Percentiles rank a stretch among this genome's conserved stretches.
Evolutionary conservation across 371 early-diverging fungal genomes (phyloP).

Genomic region (Lichtheimia ornata): DNA sequence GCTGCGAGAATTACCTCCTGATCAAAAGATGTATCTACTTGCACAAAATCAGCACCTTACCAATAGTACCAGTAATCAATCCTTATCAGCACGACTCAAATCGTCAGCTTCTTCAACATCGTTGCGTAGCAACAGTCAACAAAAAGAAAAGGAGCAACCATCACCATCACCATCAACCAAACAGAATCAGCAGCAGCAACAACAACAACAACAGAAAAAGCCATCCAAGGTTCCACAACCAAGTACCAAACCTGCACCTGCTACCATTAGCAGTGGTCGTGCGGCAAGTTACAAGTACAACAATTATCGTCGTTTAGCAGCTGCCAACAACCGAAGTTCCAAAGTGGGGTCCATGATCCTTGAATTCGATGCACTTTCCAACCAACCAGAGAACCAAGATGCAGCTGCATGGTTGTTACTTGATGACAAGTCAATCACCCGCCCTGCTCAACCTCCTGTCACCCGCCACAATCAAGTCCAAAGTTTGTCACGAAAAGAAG

Average conservation of each 20-base stretch:
- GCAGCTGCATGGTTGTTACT: constrained; percentile 42
- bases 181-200: constrained; percentile 4
- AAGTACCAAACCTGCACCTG: neutral
- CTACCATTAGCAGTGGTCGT: constrained; percentile 19
- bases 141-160: constrained; percentile 6
- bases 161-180: neutral
- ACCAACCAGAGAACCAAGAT: constrained; percentile 24
- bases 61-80: constrained; percentile 8
- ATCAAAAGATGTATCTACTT: constrained; percentile 51
- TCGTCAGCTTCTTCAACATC: constrained; percentile 16
- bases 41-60: constrained; percentile 55
- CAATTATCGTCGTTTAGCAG: constrained; percentile 19
- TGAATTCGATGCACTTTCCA: constrained; percentile 51
- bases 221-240: neutral
- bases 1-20: constrained; percentile 49
- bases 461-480: constrained; percentile 14
- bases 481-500: constrained; percentile 40
- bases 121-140: constrained; percentile 16
- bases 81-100: constrained; percentile 2
- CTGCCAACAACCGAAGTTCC: constrained; percentile 26
- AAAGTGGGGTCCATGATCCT: constrained; percentile 50
- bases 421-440: constrained; percentile 26
- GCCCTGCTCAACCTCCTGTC: constrained; percentile 3
- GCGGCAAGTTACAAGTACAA: constrained; percentile 42
- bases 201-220: neutral